Evolutionary conservation across 1,284 basidiomycete genomes (phyloP).

Genomic region (Schizophyllum amplum): DNA sequence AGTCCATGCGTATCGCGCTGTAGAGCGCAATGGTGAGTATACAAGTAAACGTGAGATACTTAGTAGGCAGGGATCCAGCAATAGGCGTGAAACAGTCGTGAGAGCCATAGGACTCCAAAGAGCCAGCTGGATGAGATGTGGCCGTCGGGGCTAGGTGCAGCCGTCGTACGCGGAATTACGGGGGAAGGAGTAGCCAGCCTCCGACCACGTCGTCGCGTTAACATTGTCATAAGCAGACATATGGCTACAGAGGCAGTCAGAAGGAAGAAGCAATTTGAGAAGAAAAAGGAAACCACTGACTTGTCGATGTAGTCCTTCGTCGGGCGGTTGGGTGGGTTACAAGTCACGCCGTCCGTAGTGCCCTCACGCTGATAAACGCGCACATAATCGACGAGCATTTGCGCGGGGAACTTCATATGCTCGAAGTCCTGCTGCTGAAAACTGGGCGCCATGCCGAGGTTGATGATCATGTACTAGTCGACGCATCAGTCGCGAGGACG

Average conservation of each 20-base stretch:
- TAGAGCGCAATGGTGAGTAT: too few relatives aligned
- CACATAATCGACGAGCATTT: conserved; percentile 55
- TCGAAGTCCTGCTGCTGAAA: conserved; percentile 48
- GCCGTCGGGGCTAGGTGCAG: conserved; percentile 20
- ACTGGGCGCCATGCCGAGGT: conserved; percentile 47
- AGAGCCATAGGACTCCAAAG: neutral
- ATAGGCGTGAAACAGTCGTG: neutral
- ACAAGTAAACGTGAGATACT: too few relatives aligned
- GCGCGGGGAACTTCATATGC: conserved; percentile 42
- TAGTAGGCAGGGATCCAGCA: too few relatives aligned
- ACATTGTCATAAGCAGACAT: conserved; percentile 43
- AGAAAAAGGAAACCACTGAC: conserved; percentile 16
- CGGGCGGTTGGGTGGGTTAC: conserved; percentile 38
- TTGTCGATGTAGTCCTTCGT: conserved; percentile 34
- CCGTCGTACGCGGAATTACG: conserved; percentile 37
- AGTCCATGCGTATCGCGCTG: too few relatives aligned
- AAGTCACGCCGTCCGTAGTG: conserved; percentile 31
- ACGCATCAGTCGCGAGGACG: neutral
- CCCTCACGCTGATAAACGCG: conserved; percentile 51
- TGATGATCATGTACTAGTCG: conserved; percentile 45
- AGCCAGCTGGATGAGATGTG: neutral
- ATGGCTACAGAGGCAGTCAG: conserved; percentile 29
- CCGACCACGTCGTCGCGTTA: conserved; percentile 52
- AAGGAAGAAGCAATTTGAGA: conserved; percentile 5
- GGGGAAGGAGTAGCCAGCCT: conserved; percentile 46